Evolutionary conservation across 495 filamentous ascomycete species (phyloP).

Genomic region (Penicillium argentinense): DNA sequence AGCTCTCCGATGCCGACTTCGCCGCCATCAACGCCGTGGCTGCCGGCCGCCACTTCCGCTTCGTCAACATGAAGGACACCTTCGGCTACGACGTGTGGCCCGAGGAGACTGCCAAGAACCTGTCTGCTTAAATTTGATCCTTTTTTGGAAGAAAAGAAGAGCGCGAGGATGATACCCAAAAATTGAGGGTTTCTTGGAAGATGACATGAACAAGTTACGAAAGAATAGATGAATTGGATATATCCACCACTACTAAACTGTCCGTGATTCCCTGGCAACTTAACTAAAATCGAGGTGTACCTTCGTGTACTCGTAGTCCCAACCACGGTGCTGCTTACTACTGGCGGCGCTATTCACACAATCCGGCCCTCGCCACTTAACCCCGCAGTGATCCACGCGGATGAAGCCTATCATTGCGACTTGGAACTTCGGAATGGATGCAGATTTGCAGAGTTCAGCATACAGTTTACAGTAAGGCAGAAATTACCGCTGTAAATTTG

Average conservation of each 20-base stretch:
- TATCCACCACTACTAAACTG: slow-evolving; percentile 8
- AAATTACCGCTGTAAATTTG: neutral
- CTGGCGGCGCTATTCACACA: too few species aligned
- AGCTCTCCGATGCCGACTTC: slow-evolving; percentile 54
- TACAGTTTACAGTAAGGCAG: neutral
- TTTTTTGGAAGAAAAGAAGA: slow-evolving; percentile 4
- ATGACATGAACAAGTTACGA: slow-evolving; percentile 16
- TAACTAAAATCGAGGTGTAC: too few species aligned
- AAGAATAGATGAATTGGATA: slow-evolving; percentile 25
- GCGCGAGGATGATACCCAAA: slow-evolving; percentile 16
- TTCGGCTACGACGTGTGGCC: slow-evolving; percentile 56
- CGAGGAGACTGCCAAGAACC: slow-evolving; percentile 43
- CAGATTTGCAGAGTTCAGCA: too few species aligned
- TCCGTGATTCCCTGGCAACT: neutral
- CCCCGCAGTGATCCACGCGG: too few species aligned
- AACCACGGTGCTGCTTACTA: too few species aligned
- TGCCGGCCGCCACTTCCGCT: slow-evolving; percentile 60
- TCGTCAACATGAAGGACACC: slow-evolving; percentile 80
- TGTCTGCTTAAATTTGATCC: slow-evolving; percentile 31
- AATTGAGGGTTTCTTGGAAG: slow-evolving; percentile 4
- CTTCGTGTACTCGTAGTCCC: too few species aligned
- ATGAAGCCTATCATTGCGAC: too few species aligned
- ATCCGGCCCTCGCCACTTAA: too few species aligned
- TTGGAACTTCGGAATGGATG: too few species aligned
- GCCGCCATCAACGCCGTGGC: slow-evolving; percentile 60